Percentiles rank a stretch among this genome's conserved stretches.
These are phyloP conservation scores for Heterobasidion annosum DNA, from an alignment of 1,284 basidiomycete species.

Conservation along the genomic window DNA sequence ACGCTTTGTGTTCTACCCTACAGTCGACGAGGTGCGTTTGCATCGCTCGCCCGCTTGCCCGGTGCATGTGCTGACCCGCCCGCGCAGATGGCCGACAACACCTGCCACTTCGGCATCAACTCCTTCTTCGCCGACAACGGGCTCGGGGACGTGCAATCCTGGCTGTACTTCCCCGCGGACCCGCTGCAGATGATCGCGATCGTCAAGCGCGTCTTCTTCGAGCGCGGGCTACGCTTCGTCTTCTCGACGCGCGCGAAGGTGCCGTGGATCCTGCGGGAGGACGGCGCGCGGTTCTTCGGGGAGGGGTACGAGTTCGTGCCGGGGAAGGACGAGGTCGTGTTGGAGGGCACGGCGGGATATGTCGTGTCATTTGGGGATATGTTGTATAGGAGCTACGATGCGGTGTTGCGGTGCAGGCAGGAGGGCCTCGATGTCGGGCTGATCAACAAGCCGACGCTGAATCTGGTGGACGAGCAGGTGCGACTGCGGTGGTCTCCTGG, in stretches of 20 bases:
- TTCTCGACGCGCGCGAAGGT: conserved; percentile 85
- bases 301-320: conserved; percentile 71
- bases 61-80: not conserved
- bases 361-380: conserved; percentile 78
- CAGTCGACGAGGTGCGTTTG: not conserved
- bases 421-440: conserved; percentile 72
- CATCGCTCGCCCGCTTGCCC: not conserved
- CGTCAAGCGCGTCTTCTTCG: conserved; percentile 71
- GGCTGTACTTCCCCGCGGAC: conserved; percentile 83
- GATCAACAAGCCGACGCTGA: conserved; percentile 79
- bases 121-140: conserved; percentile 82
- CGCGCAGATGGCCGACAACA: conserved; percentile 72
- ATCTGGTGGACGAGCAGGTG: conserved; percentile 74
- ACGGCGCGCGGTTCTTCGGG: conserved; percentile 61
- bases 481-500: not conserved
- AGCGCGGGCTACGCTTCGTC: conserved; percentile 72
- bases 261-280: conserved; percentile 75
- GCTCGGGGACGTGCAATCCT: conserved; percentile 67
- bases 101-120: conserved; percentile 79
- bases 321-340: conserved; percentile 72
- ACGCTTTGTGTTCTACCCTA: not conserved
- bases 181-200: conserved; percentile 72
- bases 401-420: conserved; percentile 62
- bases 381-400: conserved; percentile 75
- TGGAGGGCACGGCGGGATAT: conserved; percentile 64